Evolutionary conservation across 306 rosid genomes (phyloP).

Genomic region (Quercus agrifolia): DNA sequence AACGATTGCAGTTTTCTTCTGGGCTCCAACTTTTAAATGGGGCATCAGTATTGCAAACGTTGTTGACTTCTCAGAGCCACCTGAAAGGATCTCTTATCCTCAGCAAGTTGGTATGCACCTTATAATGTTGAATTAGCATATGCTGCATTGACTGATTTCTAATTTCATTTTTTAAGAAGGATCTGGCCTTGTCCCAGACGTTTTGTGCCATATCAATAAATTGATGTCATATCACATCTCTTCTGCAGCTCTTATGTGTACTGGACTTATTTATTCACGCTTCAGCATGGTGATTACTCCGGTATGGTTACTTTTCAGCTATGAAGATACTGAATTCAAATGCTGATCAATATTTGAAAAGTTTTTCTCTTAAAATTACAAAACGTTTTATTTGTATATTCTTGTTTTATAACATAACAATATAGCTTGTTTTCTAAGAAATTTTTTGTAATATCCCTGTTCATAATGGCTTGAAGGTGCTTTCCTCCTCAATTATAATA

Average conservation of each 20-base stretch:
- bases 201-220: not conserved
- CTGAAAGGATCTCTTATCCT: slow-evolving; percentile 14
- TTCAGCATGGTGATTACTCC: slow-evolving; percentile 25
- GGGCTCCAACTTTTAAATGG: slow-evolving; percentile 33
- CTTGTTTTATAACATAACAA: not conserved
- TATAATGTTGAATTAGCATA: not conserved
- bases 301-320: slow-evolving; percentile 1
- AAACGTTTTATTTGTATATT: not conserved
- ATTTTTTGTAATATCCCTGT: not conserved
- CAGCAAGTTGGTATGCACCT: slow-evolving; percentile 4
- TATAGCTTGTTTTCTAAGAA: not conserved
- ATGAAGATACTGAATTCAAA: not conserved
- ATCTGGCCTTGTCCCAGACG: not conserved
- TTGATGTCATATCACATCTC: not conserved
- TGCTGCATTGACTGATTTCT: not conserved
- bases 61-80: slow-evolving; percentile 22
- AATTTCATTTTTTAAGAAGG: not conserved
- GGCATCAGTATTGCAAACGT: slow-evolving; percentile 22
- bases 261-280: slow-evolving; percentile 17
- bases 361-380: not conserved
- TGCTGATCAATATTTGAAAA: not conserved
- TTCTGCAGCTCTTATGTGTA: slow-evolving; percentile 20
- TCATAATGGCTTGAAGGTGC: not conserved
- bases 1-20: slow-evolving; percentile 8
- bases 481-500: not conserved